Evolutionary conservation across 257 asterid genomes (phyloP), one percentile per base, ranked within the genome.

Genomic region (Apocynum venetum): DNA sequence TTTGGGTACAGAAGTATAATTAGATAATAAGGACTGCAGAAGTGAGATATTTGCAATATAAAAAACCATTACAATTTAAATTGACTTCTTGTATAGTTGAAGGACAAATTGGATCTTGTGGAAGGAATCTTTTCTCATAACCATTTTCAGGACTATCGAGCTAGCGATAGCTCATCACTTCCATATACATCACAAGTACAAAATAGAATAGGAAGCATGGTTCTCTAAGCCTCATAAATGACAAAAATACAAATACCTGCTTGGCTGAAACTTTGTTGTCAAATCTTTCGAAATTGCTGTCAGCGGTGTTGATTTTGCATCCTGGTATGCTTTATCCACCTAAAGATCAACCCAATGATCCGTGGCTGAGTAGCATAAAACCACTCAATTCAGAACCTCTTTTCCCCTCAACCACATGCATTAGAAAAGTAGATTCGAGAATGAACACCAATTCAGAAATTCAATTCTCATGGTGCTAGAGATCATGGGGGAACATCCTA

Each of bases 31-130:
- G 77, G 81, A 78, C 70, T 55, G 79, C 81, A 78, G 48, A 43
- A 74, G 78, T 82, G 75, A 67, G 82, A 78, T 82, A 46, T 64
- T 69, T 8, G 51, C 74, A 64, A 41, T 55, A 10, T 19, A 47
- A 55, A 47, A 82, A 73, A 20, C 43, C 41, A 40, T n/a, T n/a
- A 48, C 31, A 74, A 46, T 17, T 47, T 2, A 25, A 35, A 36
- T 56, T 44, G 68, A 52, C 61, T 72, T 73, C 55, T 53, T 43
- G 15, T 35, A 48, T 31, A 61, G 40, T 72, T 67, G 31, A 59
- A 48, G 36, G 43, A 48, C 46, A 66, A 49, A 20, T 77, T 68
- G 80, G 83, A 75, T 75, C 57, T 75, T 69, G 76, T 61, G 36
- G 46, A 57, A 14, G 55, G 41, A n/a, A 65, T 47, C 47, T 44